Conservation (phyloP, 78 protist species). For the Dictyostelium brefeldianum region DNA sequence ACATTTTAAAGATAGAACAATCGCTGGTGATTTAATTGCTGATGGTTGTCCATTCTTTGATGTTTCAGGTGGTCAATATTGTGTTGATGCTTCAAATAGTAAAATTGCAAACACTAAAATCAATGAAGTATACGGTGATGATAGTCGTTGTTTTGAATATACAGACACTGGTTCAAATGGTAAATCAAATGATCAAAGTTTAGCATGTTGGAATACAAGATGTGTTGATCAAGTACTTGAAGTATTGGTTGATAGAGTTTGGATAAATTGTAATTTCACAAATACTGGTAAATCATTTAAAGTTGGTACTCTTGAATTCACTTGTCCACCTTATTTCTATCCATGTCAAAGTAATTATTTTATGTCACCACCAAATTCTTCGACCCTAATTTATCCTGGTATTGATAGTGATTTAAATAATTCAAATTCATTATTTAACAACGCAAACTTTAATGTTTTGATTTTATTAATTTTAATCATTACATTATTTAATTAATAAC, state of each 20-base stretch:
- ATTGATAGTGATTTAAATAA: background rate
- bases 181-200: no score
- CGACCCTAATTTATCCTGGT: background rate
- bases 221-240: background rate
- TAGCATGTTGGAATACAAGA: conserved; percentile 47
- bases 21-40: conserved; percentile 28
- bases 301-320: background rate
- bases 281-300: background rate
- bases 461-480: no score
- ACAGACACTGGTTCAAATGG: background rate
- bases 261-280: background rate
- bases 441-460: no score
- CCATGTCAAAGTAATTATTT: background rate
- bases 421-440: no score
- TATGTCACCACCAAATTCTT: background rate
- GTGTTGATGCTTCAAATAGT: conserved; percentile 1
- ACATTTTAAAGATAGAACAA: conserved; percentile 21
- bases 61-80: background rate
- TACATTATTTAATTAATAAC: no score
- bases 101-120: background rate
- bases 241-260: background rate
- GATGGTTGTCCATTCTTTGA: conserved; percentile 48
- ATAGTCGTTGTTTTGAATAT: conserved; percentile 74
- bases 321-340: conserved; percentile 14
- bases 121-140: background rate